Conservation (phyloP, 208 protist genomes). For the Porcisia hertigi region DNA sequence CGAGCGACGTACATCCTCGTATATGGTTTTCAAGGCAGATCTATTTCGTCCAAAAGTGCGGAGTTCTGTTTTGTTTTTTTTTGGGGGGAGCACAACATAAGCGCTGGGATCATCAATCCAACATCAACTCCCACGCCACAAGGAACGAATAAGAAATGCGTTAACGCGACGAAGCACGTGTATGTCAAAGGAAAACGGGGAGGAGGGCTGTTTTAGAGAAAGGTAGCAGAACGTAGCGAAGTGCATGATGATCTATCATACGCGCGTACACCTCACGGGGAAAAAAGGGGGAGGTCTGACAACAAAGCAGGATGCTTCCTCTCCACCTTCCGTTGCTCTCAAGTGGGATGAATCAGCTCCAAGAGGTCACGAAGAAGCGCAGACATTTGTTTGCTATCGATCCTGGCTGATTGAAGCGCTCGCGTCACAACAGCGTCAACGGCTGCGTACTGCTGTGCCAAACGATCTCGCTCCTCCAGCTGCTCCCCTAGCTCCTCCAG, state of each 20-base stretch:
- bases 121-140: neutral
- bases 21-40: neutral
- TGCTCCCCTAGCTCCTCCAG: conserved; percentile 60
- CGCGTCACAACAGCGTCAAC: conserved; percentile 30
- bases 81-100: neutral
- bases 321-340: neutral
- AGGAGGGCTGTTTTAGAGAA: neutral
- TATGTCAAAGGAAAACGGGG: neutral
- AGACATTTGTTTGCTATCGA: conserved; percentile 1
- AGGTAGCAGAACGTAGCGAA: neutral
- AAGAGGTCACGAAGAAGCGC: conserved; percentile 29
- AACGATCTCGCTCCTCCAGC: conserved; percentile 65
- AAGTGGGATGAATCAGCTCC: conserved; percentile 28
- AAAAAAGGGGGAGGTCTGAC: neutral
- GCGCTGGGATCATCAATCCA: neutral
- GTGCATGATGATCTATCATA: neutral
- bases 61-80: too few species aligned
- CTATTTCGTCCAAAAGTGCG: neutral
- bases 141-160: neutral
- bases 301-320: neutral
- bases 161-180: neutral
- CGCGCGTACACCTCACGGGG: neutral
- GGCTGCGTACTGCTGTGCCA: conserved; percentile 45
- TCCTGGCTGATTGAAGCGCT: conserved; percentile 2
- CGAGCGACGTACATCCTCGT: neutral